Base-by-base conservation (phyloP, 768 basidiomycete genomes). In the Myochromella boudieri region DNA sequence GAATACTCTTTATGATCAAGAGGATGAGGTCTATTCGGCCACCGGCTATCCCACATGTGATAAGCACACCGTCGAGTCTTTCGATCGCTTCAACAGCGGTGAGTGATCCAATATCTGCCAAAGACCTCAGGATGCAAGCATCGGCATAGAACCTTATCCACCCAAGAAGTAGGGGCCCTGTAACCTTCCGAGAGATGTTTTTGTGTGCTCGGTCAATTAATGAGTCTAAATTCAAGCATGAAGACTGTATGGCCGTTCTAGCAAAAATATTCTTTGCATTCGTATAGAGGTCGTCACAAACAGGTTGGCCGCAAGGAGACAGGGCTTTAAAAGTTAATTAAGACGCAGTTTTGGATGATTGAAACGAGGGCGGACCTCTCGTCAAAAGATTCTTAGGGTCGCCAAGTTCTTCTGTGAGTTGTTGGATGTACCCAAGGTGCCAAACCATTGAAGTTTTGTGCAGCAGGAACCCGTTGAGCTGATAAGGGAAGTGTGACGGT, bases 71-170 rank as follows among this genome's bases (percentile, higher is more conserved):
- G 60, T 99, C 97, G 20, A 97, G 68, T 11, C 73, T 66, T 4
- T 71, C 68, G 29, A 97, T 76, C 18, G 77, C 71, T 36, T 70
- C 70, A 50, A 70, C 51, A 9, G 66, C 69, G 2, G 57, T 53
- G 3, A 59, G 53, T 24, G 56, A 42, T 26, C 59, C 34, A 34
- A 68, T 26, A 54, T 72, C 66, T 25, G 67, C 59, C 55, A 86
- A 66, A 4, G 72, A 71, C 50, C 72, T 73, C 32, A 91, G 63
- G 31, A 95, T 68, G 42, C 76, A 79, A 8, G 82, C 75, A 55
- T 95, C 91, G 32, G 89, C 87, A 64, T 91, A 92, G 11, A 92
- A 56, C 40, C 78, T 72, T 37, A 88, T 74, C 83, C 87, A 90
- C 32, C 69, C 68, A 15, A 58, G 36, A 24, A 68, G 58, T 44